A percentile compares a stretch with the other conserved stretches of the same genome.
phyloP scores from a whole-genome alignment of 768 basidiomycete genomes.

The Porphyrellus cyaneotinctus region DNA sequence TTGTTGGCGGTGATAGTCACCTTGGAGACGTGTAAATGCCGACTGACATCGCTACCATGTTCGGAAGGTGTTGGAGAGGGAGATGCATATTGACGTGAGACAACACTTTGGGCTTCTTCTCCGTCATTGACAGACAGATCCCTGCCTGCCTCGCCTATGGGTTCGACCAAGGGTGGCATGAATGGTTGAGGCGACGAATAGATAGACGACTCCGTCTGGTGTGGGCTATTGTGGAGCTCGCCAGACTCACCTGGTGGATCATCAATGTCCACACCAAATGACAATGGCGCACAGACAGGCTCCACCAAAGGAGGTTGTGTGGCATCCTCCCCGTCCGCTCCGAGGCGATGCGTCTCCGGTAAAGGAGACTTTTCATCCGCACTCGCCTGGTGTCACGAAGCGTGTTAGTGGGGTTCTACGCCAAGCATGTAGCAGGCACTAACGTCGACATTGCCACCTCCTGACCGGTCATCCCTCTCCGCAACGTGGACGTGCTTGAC shows the following conservation, averaged over 20 bases:
- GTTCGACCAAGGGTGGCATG: neutral
- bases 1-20: neutral
- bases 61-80: slow-evolving; percentile 30
- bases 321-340: neutral
- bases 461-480: slow-evolving; percentile 1
- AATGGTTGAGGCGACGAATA: neutral
- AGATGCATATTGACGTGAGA: neutral
- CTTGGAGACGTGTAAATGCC: neutral
- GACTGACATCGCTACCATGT: slow-evolving; percentile 20
- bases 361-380: neutral
- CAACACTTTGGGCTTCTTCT: neutral
- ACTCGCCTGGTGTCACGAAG: slow-evolving; percentile 2
- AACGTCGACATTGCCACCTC: slow-evolving; percentile 1
- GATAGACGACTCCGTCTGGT: neutral
- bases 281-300: neutral
- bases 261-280: neutral
- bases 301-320: neutral
- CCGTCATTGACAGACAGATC: neutral
- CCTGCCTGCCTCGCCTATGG: neutral
- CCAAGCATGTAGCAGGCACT: neutral
- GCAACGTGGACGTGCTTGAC: slow-evolving; percentile 14
- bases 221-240: neutral
- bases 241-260: neutral
- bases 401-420: slow-evolving; percentile 2
- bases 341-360: neutral